These are phyloP conservation scores for Rubus idaeus DNA, from an alignment of 306 rosid species.

Conservation along the genomic window DNA sequence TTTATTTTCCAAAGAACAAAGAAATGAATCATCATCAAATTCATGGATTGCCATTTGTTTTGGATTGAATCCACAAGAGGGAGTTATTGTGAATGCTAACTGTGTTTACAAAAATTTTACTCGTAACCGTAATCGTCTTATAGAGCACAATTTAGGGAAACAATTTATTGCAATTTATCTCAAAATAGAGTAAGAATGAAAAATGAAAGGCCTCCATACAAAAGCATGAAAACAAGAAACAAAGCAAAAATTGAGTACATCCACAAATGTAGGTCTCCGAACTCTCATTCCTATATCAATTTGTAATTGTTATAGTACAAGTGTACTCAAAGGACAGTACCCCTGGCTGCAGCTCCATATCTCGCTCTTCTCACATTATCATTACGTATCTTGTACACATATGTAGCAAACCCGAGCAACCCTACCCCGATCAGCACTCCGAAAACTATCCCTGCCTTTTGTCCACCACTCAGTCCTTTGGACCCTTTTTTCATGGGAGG, in stretches of 20 bases:
- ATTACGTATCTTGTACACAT: conserved; percentile 35
- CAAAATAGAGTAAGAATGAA: neutral
- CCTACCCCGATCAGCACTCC: conserved; percentile 38
- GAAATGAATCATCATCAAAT: neutral
- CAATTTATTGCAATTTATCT: neutral
- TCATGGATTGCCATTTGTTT: no score
- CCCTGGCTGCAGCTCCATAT: conserved; percentile 30
- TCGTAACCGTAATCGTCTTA: neutral
- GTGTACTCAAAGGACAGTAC: conserved; percentile 20
- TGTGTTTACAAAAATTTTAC: neutral
- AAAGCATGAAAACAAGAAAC: neutral
- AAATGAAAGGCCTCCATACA: neutral
- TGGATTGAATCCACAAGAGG: neutral
- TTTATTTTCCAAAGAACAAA: no score
- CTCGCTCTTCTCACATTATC: conserved; percentile 23
- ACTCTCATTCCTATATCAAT: neutral
- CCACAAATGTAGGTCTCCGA: neutral
- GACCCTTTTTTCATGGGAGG: neutral
- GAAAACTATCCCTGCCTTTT: conserved; percentile 41
- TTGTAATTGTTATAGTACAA: neutral
- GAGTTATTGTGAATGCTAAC: neutral
- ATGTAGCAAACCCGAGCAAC: conserved; percentile 26
- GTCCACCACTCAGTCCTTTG: conserved; percentile 39
- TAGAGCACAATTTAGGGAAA: neutral
- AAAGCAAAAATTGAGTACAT: neutral